A percentile compares a stretch with the other conserved stretches of the same genome.
phyloP scores from a whole-genome alignment of 176 grass and related monocot species.

The Aegilops tauschii region DNA sequence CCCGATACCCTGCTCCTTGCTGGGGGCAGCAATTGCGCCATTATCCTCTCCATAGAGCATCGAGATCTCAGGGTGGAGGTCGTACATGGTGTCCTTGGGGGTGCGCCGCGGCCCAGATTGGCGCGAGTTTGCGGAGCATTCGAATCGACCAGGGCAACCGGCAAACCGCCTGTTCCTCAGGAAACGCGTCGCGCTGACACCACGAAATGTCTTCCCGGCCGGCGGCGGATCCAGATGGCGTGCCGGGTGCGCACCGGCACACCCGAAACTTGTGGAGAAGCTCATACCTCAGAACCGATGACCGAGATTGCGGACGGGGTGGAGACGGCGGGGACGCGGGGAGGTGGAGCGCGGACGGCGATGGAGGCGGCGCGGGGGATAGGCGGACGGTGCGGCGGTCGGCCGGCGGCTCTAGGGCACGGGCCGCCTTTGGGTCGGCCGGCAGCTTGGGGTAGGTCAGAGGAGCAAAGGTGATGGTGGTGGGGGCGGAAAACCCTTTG shows the following conservation, averaged over 20 bases:
- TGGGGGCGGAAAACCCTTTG: not conserved
- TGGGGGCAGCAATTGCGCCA: constrained; percentile 31
- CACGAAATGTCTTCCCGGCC: constrained; percentile 1
- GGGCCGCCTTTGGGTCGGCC: not conserved
- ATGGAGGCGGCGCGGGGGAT: not conserved
- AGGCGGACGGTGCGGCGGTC: not conserved
- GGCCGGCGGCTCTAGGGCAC: constrained; percentile 13
- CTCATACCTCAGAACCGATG: not conserved
- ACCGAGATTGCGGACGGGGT: not conserved
- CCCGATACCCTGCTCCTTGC: constrained; percentile 20
- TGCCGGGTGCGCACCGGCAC: not conserved
- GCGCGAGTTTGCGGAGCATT: constrained; percentile 41
- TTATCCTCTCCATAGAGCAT: constrained; percentile 58
- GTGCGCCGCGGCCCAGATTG: constrained; percentile 29
- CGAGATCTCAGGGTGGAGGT: constrained; percentile 70
- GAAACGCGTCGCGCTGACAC: not conserved
- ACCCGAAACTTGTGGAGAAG: not conserved
- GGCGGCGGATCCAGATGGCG: not conserved
- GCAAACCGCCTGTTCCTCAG: constrained; percentile 11
- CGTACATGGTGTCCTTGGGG: constrained; percentile 50
- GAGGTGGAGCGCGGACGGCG: not conserved
- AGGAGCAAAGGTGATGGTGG: constrained; percentile 9
- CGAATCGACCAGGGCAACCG: not conserved
- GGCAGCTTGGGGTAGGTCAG: not conserved
- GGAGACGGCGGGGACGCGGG: not conserved